Evolutionary conservation across 768 basidiomycete species (phyloP), one percentile per base, ranked within the genome.

Genomic region (Tephrocybe sp.): DNA sequence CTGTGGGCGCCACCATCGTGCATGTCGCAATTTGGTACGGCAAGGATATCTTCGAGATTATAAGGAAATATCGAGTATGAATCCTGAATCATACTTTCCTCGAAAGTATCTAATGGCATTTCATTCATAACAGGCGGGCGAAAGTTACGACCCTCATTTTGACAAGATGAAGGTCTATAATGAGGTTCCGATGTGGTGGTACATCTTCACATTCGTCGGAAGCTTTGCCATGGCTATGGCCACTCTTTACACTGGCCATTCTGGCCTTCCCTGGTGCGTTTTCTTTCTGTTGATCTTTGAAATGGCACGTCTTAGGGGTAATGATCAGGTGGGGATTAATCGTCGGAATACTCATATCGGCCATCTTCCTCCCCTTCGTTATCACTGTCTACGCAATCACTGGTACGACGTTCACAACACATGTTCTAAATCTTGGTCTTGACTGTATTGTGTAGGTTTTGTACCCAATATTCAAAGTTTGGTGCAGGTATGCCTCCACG

Each of bases 1-100:
- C 71, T 19, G 68, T 73, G 59, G 67, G 78, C 16, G 75, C 79
- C 1, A 80, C 79, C 0, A 65, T 82, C 39, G 78, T 67, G 14
- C 80, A 82, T 53, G 70, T 82, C 14, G 48, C 74, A 7, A 50
- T 83, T 1, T 83, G 80, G 80, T 79, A 83, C 48, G 73, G 71
- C 0, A 70, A 76, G 39, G 78, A 81, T 42, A 68, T 83, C 33
- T 54, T 68, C 26, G 59, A 61, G 4, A 71, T 76, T 35, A 68
- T 78, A 52, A 65, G 62, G 58, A 71, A 67, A 34, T 73, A 77
- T 54, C 66, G 77, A 60, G 72, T 72, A 56, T 5, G 63, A 52
- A 14, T 26, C 3, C 7, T 26, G 26, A 7, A 26, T 7, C 26
- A 26, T 3, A 4, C 42, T n/a, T 5, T 51, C 39, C 26, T 36